A percentile compares a stretch with the other conserved stretches of the same genome.
These are phyloP conservation scores for Monilinia aucupariae DNA, from an alignment of 2,329 filamentous ascomycete species.

Conservation along the genomic window DNA sequence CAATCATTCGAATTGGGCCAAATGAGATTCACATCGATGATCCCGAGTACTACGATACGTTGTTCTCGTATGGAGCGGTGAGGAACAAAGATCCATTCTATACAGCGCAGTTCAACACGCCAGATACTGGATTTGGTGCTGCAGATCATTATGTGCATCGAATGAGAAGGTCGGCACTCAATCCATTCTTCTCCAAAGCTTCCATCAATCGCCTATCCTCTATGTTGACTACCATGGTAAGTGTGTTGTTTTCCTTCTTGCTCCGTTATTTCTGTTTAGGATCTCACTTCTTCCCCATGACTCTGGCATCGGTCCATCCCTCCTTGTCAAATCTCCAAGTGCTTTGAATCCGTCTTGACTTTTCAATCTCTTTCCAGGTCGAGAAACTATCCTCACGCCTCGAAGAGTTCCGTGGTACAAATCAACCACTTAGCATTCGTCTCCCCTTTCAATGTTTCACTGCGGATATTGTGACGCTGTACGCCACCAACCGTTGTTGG, in stretches of 20 bases:
- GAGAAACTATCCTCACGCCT: conserved; percentile 25
- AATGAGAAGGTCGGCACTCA: conserved; percentile 24
- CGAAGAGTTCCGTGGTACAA: conserved; percentile 20
- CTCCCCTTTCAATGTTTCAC: conserved; percentile 23
- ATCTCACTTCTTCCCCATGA: not conserved
- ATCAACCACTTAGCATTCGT: conserved; percentile 21
- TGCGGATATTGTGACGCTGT: conserved; percentile 27
- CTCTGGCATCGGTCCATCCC: not conserved
- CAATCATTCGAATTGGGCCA: conserved; percentile 26
- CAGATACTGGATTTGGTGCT: conserved; percentile 22
- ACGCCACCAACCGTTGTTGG: conserved; percentile 7
- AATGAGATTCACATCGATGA: conserved; percentile 20
- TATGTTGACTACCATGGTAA: conserved; percentile 21
- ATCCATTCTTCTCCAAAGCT: conserved; percentile 28
- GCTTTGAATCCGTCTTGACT: not conserved
- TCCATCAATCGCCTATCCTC: conserved; percentile 24
- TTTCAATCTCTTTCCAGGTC: not conserved
- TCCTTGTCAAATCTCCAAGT: not conserved
- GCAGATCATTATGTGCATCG: conserved; percentile 27
- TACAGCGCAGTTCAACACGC: conserved; percentile 15
- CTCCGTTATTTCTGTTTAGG: not conserved
- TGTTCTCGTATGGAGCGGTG: conserved; percentile 20
- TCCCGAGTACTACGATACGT: conserved; percentile 25
- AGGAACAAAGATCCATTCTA: conserved; percentile 22
- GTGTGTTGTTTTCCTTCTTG: not conserved